Percentiles rank a stretch among this genome's conserved stretches.
These are phyloP conservation scores for Globisporangium megalacanthum DNA, from an alignment of 352 stramenopile species.

Conservation along the genomic window DNA sequence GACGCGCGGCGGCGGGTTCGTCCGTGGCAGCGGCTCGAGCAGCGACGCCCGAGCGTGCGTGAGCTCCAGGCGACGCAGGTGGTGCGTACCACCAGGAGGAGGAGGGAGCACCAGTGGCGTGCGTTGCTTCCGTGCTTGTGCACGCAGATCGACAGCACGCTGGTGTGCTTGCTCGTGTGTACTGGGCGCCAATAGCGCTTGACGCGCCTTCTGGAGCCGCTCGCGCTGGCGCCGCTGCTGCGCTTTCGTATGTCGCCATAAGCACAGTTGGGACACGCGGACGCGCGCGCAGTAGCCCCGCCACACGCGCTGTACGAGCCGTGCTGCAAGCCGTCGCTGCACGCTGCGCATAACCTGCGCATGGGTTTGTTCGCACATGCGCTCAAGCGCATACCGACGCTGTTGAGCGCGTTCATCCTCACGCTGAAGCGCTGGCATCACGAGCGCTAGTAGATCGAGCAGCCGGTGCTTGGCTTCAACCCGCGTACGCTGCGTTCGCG, in stretches of 20 bases:
- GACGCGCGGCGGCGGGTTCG: conserved; percentile 21
- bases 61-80: conserved; percentile 3
- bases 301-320: conserved; percentile 52
- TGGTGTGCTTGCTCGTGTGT: conserved; percentile 12
- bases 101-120: conserved; percentile 18
- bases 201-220: conserved; percentile 24
- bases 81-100: not conserved
- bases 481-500: conserved; percentile 6
- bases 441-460: conserved; percentile 16
- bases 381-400: conserved; percentile 2
- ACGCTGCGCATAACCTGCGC: conserved; percentile 11
- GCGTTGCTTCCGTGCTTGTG: conserved; percentile 24
- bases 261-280: conserved; percentile 18
- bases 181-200: conserved; percentile 25
- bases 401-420: conserved; percentile 12
- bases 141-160: conserved; percentile 18
- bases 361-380: conserved; percentile 1
- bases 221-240: conserved; percentile 26
- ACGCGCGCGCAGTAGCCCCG: conserved; percentile 33
- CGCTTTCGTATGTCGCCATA: conserved; percentile 19
- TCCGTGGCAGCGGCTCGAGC: conserved; percentile 32
- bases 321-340: conserved; percentile 22
- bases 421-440: conserved; percentile 14
- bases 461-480: conserved; percentile 23
- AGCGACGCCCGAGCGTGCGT: conserved; percentile 18